These are phyloP conservation scores for Ceratobasidium sp. DNA, from an alignment of 1,284 basidiomycete species.

Conservation along the genomic window DNA sequence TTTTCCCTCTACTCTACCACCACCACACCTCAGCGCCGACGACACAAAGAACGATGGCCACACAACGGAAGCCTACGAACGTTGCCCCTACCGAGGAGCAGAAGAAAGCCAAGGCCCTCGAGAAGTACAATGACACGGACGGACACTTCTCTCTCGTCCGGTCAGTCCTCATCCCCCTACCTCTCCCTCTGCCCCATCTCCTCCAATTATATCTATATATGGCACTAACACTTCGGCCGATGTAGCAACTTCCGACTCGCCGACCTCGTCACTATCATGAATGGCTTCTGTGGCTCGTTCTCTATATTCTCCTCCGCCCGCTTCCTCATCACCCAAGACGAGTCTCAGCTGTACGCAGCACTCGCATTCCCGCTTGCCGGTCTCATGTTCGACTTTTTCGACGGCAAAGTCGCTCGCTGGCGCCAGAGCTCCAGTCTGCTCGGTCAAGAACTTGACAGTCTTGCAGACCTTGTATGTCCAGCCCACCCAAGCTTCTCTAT, in stretches of 20 bases:
- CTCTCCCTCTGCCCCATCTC: no score
- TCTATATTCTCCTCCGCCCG: constrained; percentile 93
- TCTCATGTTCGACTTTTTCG: constrained; percentile 97
- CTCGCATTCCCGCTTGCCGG: constrained; percentile 91
- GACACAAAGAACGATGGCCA: constrained; percentile 19
- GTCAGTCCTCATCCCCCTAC: constrained; percentile 60
- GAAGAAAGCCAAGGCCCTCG: constrained; percentile 66
- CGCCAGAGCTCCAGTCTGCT: constrained; percentile 94
- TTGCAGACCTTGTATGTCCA: constrained; percentile 87
- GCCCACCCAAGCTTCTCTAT: constrained; percentile 24
- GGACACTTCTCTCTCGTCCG: constrained; percentile 96
- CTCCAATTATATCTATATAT: neutral
- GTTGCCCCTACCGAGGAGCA: constrained; percentile 46
- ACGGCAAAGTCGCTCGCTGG: constrained; percentile 98
- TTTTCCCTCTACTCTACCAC: neutral
- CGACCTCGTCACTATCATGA: constrained; percentile 99
- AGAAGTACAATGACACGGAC: constrained; percentile 87
- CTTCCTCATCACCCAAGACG: constrained; percentile 86
- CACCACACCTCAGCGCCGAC: neutral
- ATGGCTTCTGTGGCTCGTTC: constrained; percentile 97
- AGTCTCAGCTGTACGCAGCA: constrained; percentile 84
- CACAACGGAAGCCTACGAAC: constrained; percentile 14
- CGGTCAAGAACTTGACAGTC: constrained; percentile 97
- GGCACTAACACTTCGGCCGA: neutral
- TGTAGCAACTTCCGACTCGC: constrained; percentile 95